Percentiles rank a stretch among this genome's conserved stretches.
phyloP scores from a whole-genome alignment of 208 protist genomes.

The Trypanosoma cruzi region DNA sequence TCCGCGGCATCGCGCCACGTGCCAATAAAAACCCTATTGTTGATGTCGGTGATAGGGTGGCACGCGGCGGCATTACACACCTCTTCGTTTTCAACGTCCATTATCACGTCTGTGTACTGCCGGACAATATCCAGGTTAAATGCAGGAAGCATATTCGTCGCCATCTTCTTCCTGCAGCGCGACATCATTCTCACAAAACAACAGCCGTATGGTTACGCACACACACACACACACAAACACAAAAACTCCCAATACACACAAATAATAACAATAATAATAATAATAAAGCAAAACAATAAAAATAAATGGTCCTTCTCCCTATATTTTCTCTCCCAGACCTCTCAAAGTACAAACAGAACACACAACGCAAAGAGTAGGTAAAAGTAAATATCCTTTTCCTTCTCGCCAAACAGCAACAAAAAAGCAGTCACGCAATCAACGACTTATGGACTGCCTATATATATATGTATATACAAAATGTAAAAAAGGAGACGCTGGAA shows the following conservation, averaged over 20 bases:
- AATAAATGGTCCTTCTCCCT: no score
- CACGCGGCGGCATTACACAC: constrained; percentile 71
- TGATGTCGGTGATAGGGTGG: constrained; percentile 70
- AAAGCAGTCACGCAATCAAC: no score
- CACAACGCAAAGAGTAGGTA: no score
- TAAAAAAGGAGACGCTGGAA: not conserved
- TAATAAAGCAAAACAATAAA: constrained; percentile 20
- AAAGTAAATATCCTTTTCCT: no score
- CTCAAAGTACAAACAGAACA: no score
- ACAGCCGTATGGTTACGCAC: not conserved
- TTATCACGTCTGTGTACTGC: constrained; percentile 26
- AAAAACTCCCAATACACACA: constrained; percentile 6
- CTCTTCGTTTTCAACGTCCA: constrained; percentile 18
- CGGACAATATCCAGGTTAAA: constrained; percentile 61
- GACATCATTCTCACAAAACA: constrained; percentile 25
- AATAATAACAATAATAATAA: constrained; percentile 8
- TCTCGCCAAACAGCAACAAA: no score
- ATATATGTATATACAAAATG: not conserved
- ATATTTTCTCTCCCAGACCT: no score
- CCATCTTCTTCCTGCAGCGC: constrained; percentile 38
- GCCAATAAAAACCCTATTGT: constrained; percentile 60
- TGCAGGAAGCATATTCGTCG: constrained; percentile 43
- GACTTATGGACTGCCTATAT: no score
- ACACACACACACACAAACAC: not conserved
- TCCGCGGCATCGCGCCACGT: constrained; percentile 73